Conservation (phyloP, 148 eudicot species). For the Beta vulgaris region DNA sequence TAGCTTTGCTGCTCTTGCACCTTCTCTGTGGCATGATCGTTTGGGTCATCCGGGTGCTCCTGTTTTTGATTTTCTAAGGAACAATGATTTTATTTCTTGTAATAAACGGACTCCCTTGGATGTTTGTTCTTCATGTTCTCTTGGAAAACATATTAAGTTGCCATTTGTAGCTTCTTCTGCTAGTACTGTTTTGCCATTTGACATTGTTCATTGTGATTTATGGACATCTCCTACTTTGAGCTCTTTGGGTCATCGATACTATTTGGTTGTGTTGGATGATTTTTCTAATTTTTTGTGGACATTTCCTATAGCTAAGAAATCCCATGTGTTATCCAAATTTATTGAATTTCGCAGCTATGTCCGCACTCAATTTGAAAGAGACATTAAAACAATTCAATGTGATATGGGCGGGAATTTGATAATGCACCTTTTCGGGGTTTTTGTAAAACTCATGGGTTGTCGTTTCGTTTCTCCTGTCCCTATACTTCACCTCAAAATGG, state of each 20-base stretch:
- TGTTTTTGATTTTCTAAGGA: not conserved
- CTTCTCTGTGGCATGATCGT: conserved; percentile 7
- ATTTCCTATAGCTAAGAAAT: not conserved
- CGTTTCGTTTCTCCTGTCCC: too few relatives aligned
- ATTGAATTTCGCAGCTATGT: not conserved
- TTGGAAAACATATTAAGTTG: conserved; percentile 4
- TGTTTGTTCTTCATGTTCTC: not conserved
- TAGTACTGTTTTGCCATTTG: not conserved
- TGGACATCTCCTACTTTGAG: not conserved
- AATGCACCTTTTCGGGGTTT: too few relatives aligned
- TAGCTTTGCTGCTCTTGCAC: not conserved
- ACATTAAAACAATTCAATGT: not conserved
- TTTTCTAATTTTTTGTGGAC: not conserved
- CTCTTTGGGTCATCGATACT: not conserved
- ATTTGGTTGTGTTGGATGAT: not conserved
- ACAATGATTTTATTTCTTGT: conserved; percentile 5
- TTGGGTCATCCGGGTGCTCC: not conserved
- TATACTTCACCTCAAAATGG: too few relatives aligned
- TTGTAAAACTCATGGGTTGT: too few relatives aligned
- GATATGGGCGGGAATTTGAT: conserved; percentile 15
- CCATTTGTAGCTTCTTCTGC: not conserved
- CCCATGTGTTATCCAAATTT: not conserved
- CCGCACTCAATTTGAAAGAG: not conserved
- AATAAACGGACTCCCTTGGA: not conserved
- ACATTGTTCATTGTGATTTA: not conserved